Percentiles rank a stretch among this genome's conserved stretches.
These are phyloP conservation scores for Setaria viridis DNA, from an alignment of 202 grass and related monocot species.

Conservation along the genomic window DNA sequence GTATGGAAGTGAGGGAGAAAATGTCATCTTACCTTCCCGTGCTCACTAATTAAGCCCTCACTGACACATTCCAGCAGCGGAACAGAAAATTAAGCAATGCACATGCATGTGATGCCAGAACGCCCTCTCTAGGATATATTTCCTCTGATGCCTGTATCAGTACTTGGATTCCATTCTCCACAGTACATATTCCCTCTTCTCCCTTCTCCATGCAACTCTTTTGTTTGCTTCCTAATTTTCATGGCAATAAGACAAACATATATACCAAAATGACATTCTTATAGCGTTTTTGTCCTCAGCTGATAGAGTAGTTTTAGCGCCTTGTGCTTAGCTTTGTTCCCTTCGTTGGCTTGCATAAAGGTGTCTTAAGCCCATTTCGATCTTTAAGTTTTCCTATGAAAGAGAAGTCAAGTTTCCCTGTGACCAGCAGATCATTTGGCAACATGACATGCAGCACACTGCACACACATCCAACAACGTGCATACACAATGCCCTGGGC, in stretches of 20 bases:
- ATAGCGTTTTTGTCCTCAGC: constrained; percentile 3
- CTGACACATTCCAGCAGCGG: constrained; percentile 49
- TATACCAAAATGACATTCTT: constrained; percentile 37
- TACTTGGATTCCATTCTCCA: constrained; percentile 56
- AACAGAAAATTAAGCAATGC: constrained; percentile 37
- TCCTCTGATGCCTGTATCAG: neutral
- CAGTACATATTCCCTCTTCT: constrained; percentile 54
- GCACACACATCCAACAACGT: neutral
- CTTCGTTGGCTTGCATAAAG: constrained; percentile 1
- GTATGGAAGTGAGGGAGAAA: constrained; percentile 42
- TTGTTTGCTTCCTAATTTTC: constrained; percentile 34
- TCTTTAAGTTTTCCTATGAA: constrained; percentile 18
- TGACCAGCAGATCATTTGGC: too few species aligned
- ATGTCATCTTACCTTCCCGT: constrained; percentile 37
- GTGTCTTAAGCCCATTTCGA: neutral
- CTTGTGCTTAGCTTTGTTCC: constrained; percentile 26
- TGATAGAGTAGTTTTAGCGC: constrained; percentile 2
- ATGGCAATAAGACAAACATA: constrained; percentile 5
- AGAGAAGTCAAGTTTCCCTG: neutral
- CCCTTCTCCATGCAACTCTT: constrained; percentile 42
- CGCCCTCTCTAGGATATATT: neutral
- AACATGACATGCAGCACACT: neutral
- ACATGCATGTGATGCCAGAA: constrained; percentile 47
- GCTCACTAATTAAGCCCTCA: constrained; percentile 36
- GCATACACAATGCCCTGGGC: constrained; percentile 6